Percentiles rank a stretch among this genome's conserved stretches.
These are phyloP conservation scores for Neonectria faginata DNA, from an alignment of 2,329 filamentous ascomycete genomes.

Conservation along the genomic window DNA sequence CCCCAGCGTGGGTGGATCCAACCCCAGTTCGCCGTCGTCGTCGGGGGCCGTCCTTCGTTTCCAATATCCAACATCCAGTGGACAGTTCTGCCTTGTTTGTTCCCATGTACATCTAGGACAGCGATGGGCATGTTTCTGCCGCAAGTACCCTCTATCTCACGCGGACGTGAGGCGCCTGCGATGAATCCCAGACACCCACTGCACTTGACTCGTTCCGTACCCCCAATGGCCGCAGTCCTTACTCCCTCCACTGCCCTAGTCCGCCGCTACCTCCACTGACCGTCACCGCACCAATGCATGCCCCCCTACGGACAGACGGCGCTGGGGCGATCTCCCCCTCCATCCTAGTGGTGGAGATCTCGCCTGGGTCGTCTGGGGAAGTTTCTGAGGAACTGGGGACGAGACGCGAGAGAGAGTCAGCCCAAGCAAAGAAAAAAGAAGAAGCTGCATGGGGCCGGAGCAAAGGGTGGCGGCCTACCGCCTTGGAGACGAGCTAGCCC, in stretches of 20 bases:
- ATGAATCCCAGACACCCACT: slow-evolving; percentile 11
- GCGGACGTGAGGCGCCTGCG: not conserved
- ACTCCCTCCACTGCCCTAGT: not conserved
- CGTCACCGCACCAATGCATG: slow-evolving; percentile 26
- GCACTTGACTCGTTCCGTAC: slow-evolving; percentile 35
- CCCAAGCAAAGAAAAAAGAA: slow-evolving; percentile 8
- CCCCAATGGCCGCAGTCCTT: not conserved
- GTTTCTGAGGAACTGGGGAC: slow-evolving; percentile 26
- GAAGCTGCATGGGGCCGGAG: slow-evolving; percentile 38
- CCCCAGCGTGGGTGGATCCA: slow-evolving; percentile 25
- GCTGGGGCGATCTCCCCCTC: slow-evolving; percentile 30
- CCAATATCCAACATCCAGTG: not conserved
- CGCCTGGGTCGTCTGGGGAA: slow-evolving; percentile 23
- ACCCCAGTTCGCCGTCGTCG: slow-evolving; percentile 7
- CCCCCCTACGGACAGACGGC: slow-evolving; percentile 39
- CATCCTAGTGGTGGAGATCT: slow-evolving; percentile 44
- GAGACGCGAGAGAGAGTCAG: slow-evolving; percentile 10
- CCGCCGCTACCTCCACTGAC: not conserved
- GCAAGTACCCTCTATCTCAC: not conserved
- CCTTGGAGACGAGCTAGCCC: slow-evolving; percentile 22
- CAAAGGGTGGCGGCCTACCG: slow-evolving; percentile 45
- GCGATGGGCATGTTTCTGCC: not conserved
- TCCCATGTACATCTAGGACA: no score
- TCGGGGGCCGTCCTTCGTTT: slow-evolving; percentile 15
- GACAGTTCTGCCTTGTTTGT: not conserved